Conservation (phyloP, 164 flowering plant genomes). For the Magnolia officinalis region DNA sequence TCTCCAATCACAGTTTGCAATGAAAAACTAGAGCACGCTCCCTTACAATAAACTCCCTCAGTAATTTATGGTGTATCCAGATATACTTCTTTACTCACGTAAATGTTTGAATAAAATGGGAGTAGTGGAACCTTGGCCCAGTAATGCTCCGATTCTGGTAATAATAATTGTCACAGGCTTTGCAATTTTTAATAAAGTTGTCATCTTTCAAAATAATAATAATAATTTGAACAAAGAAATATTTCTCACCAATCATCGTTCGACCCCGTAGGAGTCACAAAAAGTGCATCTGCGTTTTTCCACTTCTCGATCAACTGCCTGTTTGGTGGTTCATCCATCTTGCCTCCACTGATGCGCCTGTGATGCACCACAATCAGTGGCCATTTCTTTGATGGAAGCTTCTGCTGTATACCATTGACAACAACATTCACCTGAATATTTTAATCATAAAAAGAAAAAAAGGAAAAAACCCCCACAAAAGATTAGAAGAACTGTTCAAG, state of each 20-base stretch:
- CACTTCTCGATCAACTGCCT: constrained; percentile 64
- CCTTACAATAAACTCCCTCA: too few relatives aligned
- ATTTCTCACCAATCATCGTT: constrained; percentile 87
- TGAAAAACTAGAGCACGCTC: too few relatives aligned
- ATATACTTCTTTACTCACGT: too few relatives aligned
- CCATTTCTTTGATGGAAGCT: constrained; percentile 76
- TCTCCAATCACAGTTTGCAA: too few relatives aligned
- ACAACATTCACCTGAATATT: constrained; percentile 58
- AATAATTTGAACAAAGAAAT: not conserved
- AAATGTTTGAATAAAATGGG: too few relatives aligned
- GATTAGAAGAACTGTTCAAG: not conserved
- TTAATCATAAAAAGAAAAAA: not conserved
- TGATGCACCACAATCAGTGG: constrained; percentile 84
- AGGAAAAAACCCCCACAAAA: not conserved
- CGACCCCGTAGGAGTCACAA: constrained; percentile 89
- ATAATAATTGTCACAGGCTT: too few relatives aligned
- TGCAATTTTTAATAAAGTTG: too few relatives aligned
- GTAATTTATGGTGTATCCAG: too few relatives aligned
- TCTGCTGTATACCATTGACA: constrained; percentile 74
- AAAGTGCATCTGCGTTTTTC: constrained; percentile 83
- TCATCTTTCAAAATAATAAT: not conserved
- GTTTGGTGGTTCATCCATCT: constrained; percentile 56
- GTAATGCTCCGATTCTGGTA: too few relatives aligned
- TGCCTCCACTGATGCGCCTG: constrained; percentile 55
- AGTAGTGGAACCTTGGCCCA: too few relatives aligned